A percentile compares a stretch with the other conserved stretches of the same genome.
Conservation (phyloP, 805 yeast species). For the Candida andamanensis region DNA sequence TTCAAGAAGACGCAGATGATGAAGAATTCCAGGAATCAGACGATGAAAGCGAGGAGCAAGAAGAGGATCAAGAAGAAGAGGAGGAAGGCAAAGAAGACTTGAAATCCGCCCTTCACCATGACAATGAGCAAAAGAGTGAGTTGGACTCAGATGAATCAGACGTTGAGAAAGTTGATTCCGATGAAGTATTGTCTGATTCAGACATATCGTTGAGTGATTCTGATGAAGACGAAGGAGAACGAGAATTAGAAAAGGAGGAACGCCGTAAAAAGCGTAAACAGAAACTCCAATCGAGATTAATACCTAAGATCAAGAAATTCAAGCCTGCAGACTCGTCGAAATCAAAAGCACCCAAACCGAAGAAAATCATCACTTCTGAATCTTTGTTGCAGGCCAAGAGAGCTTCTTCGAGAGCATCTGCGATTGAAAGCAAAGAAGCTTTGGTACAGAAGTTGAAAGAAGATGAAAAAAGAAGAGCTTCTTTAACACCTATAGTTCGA, state of each 20-base stretch:
- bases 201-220: constrained; percentile 46
- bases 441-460: constrained; percentile 66
- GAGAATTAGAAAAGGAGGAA: constrained; percentile 48
- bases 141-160: constrained; percentile 15
- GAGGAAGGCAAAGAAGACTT: constrained; percentile 15
- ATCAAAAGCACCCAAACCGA: constrained; percentile 25
- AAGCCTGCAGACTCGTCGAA: constrained; percentile 17
- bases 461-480: constrained; percentile 57
- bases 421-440: constrained; percentile 72
- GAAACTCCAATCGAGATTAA: constrained; percentile 15
- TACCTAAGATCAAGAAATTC: constrained; percentile 31
- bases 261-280: constrained; percentile 26
- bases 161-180: constrained; percentile 25
- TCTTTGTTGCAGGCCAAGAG: constrained; percentile 49
- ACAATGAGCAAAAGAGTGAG: constrained; percentile 23
- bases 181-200: constrained; percentile 54
- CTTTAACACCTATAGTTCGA: constrained; percentile 37
- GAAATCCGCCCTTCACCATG: constrained; percentile 19
- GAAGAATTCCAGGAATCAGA: constrained; percentile 27
- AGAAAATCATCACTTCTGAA: constrained; percentile 37
- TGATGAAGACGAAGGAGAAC: constrained; percentile 69
- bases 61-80: constrained; percentile 13
- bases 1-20: constrained; percentile 46
- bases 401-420: constrained; percentile 74
- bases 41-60: constrained; percentile 16